Evolutionary conservation across 2,329 filamentous ascomycete species (phyloP).

Genomic region (Colletotrichum filicis): DNA sequence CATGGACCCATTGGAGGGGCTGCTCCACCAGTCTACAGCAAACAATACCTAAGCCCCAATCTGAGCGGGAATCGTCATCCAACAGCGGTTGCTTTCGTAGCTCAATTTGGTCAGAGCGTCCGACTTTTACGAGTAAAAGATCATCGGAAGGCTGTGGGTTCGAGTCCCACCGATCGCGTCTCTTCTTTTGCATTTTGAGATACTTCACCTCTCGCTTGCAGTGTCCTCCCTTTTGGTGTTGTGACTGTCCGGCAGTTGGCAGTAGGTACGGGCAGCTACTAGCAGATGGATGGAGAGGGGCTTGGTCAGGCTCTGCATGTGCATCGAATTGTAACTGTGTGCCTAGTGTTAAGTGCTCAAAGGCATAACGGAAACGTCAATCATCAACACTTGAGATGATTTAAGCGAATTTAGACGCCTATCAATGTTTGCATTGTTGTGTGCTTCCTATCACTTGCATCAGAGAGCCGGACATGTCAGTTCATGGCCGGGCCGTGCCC

Average conservation of each 20-base stretch:
- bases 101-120: slow-evolving; percentile 25
- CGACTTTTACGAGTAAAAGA: slow-evolving; percentile 14
- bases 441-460: no score
- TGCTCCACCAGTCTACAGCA: neutral
- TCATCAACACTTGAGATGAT: no score
- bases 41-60: slow-evolving; percentile 7
- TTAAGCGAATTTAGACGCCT: no score
- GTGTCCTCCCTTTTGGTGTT: neutral
- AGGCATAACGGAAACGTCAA: no score
- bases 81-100: slow-evolving; percentile 1
- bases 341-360: no score
- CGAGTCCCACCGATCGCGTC: slow-evolving; percentile 17
- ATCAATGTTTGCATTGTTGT: no score
- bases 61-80: neutral
- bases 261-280: neutral
- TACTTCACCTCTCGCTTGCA: neutral
- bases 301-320: no score
- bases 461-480: no score
- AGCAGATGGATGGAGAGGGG: no score
- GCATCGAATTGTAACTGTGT: no score
- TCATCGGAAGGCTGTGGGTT: slow-evolving; percentile 21
- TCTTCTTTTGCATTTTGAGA: neutral
- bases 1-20: neutral
- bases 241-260: neutral
- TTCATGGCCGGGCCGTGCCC: no score